Base-by-base conservation (phyloP, 805 yeast genomes). In the Myxozyma neotropica region DNA sequence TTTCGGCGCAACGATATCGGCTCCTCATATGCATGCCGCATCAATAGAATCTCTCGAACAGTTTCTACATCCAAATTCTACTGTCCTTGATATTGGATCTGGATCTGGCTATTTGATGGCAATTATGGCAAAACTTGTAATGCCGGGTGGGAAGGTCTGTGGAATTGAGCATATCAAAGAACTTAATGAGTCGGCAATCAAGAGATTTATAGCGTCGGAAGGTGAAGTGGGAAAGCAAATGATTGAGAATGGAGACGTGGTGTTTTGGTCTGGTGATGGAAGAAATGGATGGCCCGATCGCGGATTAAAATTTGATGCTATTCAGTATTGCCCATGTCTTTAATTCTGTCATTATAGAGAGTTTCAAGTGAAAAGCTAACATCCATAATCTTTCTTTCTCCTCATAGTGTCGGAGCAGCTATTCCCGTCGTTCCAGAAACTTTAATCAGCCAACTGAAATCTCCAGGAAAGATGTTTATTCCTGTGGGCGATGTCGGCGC, bases 1-100 rank as follows among this genome's bases (percentile, higher is more conserved):
- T 8, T 57, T 40, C 46, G 62, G 61, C 8, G 61, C 63, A 5
- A 64, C 67, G 5, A 64, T 64, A 23, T 64, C 68, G 15, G 68
- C 68, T n/a, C 68, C 68, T 2, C 68, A 64, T 35, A 64, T 64
- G 68, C 68, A 64, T 47, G 67, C 65, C 19, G 47, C 33, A 7
- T 61, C 68, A 19, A 15, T 57, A 12, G 54, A 57, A 35, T 45
- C 62, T 8, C 52, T 64, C 23, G 61, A 46, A n/a, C 36, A 38
- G 29, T 46, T 24, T 21, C 47, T 64, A 27, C n/a, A 43, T 17
- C 65, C 65, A 10, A 68, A 68, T 10, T 48, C 49, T n/a, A 13
- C 39, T 10, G 68, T 42, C 15, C 55, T 64, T 19, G 68, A 64
- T 42, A 43, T 64, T 26, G 68, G 68, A 17, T 53, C 60, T 17